These are phyloP conservation scores for Citrus cavaleriei DNA, from an alignment of 345 rosid genomes.

Conservation along the genomic window DNA sequence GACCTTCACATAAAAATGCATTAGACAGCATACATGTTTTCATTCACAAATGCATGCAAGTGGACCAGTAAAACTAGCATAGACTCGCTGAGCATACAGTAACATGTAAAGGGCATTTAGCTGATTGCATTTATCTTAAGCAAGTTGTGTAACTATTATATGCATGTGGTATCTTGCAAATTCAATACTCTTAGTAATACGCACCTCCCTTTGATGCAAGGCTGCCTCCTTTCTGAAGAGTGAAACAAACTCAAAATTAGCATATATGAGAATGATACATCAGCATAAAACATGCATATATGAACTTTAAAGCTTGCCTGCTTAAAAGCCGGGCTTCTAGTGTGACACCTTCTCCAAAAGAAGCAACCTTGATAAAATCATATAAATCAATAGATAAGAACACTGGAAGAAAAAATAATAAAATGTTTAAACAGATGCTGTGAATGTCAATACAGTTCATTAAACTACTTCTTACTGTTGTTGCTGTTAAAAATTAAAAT, in stretches of 20 bases:
- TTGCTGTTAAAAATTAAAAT: not conserved
- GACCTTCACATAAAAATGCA: too few species aligned
- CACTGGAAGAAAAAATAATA: not conserved
- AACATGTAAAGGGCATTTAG: not conserved
- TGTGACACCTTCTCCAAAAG: conserved; percentile 84
- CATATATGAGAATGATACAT: not conserved
- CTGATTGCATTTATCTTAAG: not conserved
- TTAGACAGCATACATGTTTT: not conserved
- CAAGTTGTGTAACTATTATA: not conserved
- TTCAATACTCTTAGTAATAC: conserved; percentile 15
- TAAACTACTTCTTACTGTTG: not conserved
- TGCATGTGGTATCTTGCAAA: not conserved
- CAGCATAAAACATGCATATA: conserved; percentile 3
- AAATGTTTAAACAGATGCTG: not conserved
- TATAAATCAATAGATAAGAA: conserved; percentile 1
- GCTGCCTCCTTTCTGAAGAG: conserved; percentile 85
- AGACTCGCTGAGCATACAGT: not conserved
- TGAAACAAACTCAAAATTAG: conserved; percentile 23
- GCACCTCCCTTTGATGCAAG: conserved; percentile 87
- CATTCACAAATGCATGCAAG: not conserved
- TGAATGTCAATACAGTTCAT: not conserved
- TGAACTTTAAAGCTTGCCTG: conserved; percentile 51
- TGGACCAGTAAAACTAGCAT: not conserved
- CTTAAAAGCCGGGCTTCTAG: conserved; percentile 76
- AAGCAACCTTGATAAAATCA: conserved; percentile 55